These are phyloP conservation scores for Diutina ranongensis DNA, from an alignment of 1,139 yeast genomes.

Conservation along the genomic window DNA sequence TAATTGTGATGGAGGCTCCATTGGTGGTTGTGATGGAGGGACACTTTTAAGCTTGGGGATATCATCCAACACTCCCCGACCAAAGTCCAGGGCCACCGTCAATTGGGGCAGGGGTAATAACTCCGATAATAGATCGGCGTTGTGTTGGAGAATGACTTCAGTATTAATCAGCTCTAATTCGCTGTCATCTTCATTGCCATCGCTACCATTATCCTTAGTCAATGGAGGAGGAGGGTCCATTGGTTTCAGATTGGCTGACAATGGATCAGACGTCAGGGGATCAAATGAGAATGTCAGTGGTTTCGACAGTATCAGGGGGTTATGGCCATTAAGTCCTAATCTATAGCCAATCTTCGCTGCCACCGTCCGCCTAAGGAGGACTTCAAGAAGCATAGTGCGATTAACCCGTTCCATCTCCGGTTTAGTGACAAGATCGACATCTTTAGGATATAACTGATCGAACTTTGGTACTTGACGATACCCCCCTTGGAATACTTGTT, in stretches of 20 bases:
- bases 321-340: slow-evolving; percentile 4
- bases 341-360: slow-evolving; percentile 34
- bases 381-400: slow-evolving; percentile 23
- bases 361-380: slow-evolving; percentile 28
- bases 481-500: slow-evolving; percentile 17
- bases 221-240: background rate
- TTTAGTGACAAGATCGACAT: slow-evolving; percentile 12
- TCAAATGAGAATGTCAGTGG: background rate
- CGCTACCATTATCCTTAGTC: slow-evolving; percentile 6
- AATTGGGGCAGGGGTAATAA: slow-evolving; percentile 30
- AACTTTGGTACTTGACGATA: slow-evolving; percentile 14
- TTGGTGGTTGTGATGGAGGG: too few relatives aligned
- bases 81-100: slow-evolving; percentile 8
- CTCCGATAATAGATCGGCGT: slow-evolving; percentile 22
- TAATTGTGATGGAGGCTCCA: background rate
- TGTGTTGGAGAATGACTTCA: slow-evolving; percentile 22
- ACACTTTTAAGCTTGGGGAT: background rate
- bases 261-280: slow-evolving; percentile 2
- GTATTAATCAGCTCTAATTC: slow-evolving; percentile 19
- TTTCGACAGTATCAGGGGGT: background rate
- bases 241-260: background rate
- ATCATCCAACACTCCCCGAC: background rate
- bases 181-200: slow-evolving; percentile 11
- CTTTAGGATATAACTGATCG: slow-evolving; percentile 19
- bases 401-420: slow-evolving; percentile 23